These are phyloP conservation scores for Metschnikowia baotianmanensis DNA, from an alignment of 805 yeast genomes.

Conservation along the genomic window DNA sequence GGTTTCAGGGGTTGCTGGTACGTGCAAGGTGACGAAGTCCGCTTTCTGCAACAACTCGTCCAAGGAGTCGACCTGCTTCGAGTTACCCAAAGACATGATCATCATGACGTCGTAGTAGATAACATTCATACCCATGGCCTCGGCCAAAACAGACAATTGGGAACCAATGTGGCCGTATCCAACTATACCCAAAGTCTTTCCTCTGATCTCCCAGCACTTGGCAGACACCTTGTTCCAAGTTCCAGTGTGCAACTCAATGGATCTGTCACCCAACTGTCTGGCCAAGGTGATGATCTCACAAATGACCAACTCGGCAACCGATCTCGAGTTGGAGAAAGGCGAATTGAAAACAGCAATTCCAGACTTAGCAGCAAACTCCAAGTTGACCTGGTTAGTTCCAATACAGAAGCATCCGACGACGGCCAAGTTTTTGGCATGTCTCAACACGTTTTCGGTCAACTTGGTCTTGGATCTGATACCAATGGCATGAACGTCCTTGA, in stretches of 20 bases:
- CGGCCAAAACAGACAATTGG: constrained; percentile 94
- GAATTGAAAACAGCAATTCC: constrained; percentile 98
- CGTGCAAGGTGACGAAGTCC: constrained; percentile 91
- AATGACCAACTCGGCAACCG: constrained; percentile 96
- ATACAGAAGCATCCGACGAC: constrained; percentile 98
- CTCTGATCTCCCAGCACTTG: constrained; percentile 98
- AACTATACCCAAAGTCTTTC: constrained; percentile 93
- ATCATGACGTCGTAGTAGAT: constrained; percentile 87
- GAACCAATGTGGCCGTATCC: constrained; percentile 99
- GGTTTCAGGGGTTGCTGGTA: constrained; percentile 93
- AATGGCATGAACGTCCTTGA: constrained; percentile 89
- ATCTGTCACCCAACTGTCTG: constrained; percentile 95
- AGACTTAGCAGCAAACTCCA: constrained; percentile 83
- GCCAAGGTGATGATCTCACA: constrained; percentile 93
- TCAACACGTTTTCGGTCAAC: constrained; percentile 72
- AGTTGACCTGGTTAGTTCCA: constrained; percentile 97
- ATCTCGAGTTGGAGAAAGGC: constrained; percentile 97
- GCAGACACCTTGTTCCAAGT: constrained; percentile 96
- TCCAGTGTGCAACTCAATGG: constrained; percentile 92
- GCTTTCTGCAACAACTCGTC: constrained; percentile 76
- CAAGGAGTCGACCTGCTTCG: constrained; percentile 84
- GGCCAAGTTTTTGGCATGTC: constrained; percentile 85
- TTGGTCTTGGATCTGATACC: constrained; percentile 98
- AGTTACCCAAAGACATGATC: constrained; percentile 96
- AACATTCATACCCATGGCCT: constrained; percentile 96